Percentiles rank a stretch among this genome's conserved stretches.
Conservation (phyloP, 345 rosid genomes). For the Bruguiera parviflora region DNA sequence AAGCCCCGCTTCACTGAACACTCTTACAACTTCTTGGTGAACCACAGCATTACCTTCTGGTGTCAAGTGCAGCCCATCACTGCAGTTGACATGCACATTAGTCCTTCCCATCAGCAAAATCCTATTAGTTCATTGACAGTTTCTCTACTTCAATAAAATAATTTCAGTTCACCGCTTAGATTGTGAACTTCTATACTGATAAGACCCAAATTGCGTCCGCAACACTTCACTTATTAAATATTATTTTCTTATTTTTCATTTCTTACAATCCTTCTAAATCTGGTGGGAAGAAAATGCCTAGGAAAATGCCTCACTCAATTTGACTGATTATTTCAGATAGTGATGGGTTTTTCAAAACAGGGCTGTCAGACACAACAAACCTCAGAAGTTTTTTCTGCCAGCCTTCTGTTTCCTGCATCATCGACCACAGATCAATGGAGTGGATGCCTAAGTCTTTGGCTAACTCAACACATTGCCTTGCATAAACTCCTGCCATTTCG, state of each 20-base stretch:
- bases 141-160: neutral
- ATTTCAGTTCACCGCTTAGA: no score
- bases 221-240: neutral
- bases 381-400: constrained; percentile 82
- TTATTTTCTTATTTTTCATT: neutral
- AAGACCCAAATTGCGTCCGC: neutral
- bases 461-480: constrained; percentile 59
- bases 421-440: constrained; percentile 73
- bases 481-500: constrained; percentile 68
- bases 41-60: constrained; percentile 74
- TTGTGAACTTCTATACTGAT: neutral
- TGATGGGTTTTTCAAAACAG: neutral
- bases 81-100: constrained; percentile 30
- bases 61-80: constrained; percentile 87
- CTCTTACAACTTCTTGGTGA: constrained; percentile 48
- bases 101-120: neutral
- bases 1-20: constrained; percentile 66
- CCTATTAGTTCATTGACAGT: neutral
- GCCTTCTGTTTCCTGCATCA: constrained; percentile 72
- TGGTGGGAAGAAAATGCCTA: no score
- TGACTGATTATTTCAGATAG: neutral
- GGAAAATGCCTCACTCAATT: neutral
- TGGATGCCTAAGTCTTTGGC: constrained; percentile 57
- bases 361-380: constrained; percentile 34
- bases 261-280: no score